These are phyloP conservation scores for Micractinium sp. DNA, from an alignment of 139 green algal genomes.

Conservation along the genomic window DNA sequence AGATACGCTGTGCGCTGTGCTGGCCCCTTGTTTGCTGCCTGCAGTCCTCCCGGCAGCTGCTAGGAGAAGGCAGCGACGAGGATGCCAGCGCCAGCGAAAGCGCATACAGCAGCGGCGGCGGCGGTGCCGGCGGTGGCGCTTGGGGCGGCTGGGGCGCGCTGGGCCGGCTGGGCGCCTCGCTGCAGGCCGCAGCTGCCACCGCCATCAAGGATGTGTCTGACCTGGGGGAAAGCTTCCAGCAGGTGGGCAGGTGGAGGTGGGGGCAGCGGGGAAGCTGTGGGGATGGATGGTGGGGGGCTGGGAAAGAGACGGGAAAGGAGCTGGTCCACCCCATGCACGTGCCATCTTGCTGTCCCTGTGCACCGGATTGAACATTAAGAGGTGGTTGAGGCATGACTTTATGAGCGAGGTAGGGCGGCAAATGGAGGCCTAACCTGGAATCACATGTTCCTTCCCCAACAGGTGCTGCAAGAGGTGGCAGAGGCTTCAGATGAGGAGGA, in stretches of 20 bases:
- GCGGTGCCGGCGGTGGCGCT: background rate
- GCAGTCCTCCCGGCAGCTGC: no score
- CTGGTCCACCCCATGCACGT: background rate
- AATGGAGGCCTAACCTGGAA: no score
- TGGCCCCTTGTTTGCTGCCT: background rate
- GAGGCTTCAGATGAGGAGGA: background rate
- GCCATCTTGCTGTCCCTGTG: background rate
- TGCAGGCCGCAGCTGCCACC: slow-evolving; percentile 12
- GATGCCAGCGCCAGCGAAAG: background rate
- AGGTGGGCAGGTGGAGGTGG: background rate
- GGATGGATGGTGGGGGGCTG: no score
- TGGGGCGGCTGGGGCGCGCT: slow-evolving; percentile 35
- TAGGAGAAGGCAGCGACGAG: background rate
- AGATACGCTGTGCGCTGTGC: background rate
- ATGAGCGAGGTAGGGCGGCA: no score
- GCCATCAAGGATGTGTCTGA: slow-evolving; percentile 36
- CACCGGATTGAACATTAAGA: no score
- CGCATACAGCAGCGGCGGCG: background rate
- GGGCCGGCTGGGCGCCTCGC: background rate
- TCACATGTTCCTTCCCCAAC: background rate
- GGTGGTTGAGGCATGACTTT: no score
- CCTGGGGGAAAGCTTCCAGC: slow-evolving; percentile 37
- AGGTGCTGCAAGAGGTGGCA: slow-evolving; percentile 40
- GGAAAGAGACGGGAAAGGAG: background rate
- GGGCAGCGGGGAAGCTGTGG: no score